Evolutionary conservation across 2,329 filamentous ascomycete genomes (phyloP), one percentile per base, ranked within the genome.

Genomic region (Pezicula radicicola): DNA sequence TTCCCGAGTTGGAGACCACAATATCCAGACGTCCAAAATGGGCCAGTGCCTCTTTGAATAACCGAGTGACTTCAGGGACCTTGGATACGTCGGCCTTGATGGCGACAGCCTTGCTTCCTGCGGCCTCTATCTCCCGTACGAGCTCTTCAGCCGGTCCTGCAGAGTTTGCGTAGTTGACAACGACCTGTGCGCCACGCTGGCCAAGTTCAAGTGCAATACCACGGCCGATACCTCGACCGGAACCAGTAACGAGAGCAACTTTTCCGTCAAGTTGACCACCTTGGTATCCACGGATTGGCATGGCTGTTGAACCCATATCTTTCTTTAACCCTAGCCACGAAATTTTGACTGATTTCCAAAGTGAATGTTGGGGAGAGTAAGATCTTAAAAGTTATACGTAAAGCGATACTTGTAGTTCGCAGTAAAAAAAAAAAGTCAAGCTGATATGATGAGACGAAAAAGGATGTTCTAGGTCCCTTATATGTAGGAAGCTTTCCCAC

Each of bases 211-310:
- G 62, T 4, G 70, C 67, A n/a, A 75, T 69, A 37, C 69, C 70
- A 7, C 70, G 76, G 18, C 91, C 91, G 12, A 95, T 77, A 36
- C 91, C 91, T 58, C 90, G 78, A 6, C 88, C 91, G 44, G 89
- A 89, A 42, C 91, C 91, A 0, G 91, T 95, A 42, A 95, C 80
- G 57, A 96, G 87, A 60, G 88, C 89, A 43, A 94, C 83, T 70
- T 94, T 94, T 63, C 61, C 61, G 9, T 52, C 52, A n/a, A 58
- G 48, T 25, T 48, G 19, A 21, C 45, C 43, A 21, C 52, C 51
- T 19, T 49, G 33, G 18, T 45, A 45, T 21, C 41, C 41, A 43
- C 21, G 16, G 21, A 27, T 15, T 19, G 41, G 19, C 7, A n/a
- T 28, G 12, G 42, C 27, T 27, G 42, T 25, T 21, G 42, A 45